Evolutionary conservation across 306 rosid species (phyloP).

Genomic region (Acacia crassicarpa): DNA sequence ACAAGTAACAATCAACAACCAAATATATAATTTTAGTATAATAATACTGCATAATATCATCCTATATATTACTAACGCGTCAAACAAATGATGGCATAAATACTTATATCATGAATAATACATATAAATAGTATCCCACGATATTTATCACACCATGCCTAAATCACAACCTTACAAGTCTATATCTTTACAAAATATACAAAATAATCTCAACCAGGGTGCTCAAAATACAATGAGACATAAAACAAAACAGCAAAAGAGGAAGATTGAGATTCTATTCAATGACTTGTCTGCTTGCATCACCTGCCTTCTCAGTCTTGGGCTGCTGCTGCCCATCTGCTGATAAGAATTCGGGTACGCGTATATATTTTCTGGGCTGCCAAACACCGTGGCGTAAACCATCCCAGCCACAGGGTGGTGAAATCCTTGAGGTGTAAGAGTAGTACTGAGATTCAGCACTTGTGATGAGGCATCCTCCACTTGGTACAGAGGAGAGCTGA

Average conservation of each 20-base stretch:
- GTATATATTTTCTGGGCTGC: constrained; percentile 54
- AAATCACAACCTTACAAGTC: background rate
- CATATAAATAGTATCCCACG: background rate
- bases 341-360: constrained; percentile 61
- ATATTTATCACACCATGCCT: background rate
- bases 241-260: constrained; percentile 76
- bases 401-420: constrained; percentile 60
- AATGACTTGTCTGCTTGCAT: constrained; percentile 79
- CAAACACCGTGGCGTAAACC: constrained; percentile 70
- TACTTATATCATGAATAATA: background rate
- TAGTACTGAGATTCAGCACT: constrained; percentile 46
- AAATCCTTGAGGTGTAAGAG: constrained; percentile 43
- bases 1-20: background rate
- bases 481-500: constrained; percentile 37
- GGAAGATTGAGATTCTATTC: constrained; percentile 79
- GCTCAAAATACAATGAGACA: constrained; percentile 78
- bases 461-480: constrained; percentile 56
- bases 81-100: background rate
- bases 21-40: background rate
- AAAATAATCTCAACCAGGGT: constrained; percentile 24
- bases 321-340: constrained; percentile 41
- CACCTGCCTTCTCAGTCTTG: constrained; percentile 83
- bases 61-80: background rate
- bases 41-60: background rate
- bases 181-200: constrained; percentile 39